Percentiles rank a stretch among this genome's conserved stretches.
Conservation (phyloP, 2,329 filamentous ascomycete genomes). For the Fusarium sp. region DNA sequence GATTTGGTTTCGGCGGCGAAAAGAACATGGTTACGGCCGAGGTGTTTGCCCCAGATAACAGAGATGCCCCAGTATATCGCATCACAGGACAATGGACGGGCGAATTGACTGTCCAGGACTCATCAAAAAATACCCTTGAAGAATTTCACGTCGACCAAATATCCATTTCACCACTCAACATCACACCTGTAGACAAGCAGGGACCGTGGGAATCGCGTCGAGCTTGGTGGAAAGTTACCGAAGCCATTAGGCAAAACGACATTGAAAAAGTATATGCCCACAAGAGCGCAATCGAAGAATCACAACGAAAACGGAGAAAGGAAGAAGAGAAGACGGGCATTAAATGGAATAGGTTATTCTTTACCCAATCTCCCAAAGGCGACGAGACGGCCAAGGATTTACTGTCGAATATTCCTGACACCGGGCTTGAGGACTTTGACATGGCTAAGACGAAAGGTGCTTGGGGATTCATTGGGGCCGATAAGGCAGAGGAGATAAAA, state of each 20-base stretch:
- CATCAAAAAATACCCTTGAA: neutral
- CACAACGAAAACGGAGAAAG: conserved; percentile 81
- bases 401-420: neutral
- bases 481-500: conserved; percentile 8
- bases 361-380: conserved; percentile 11
- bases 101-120: conserved; percentile 3
- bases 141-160: conserved; percentile 24
- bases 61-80: conserved; percentile 7
- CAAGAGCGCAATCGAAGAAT: conserved; percentile 86
- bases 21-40: conserved; percentile 25
- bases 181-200: conserved; percentile 71
- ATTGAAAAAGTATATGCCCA: conserved; percentile 79
- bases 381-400: neutral
- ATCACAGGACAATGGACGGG: conserved; percentile 18
- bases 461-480: conserved; percentile 18
- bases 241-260: conserved; percentile 78
- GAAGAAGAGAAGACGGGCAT: conserved; percentile 69
- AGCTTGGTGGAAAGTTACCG: conserved; percentile 84
- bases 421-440: neutral
- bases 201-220: conserved; percentile 84
- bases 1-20: conserved; percentile 13
- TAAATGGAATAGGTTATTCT: conserved; percentile 36
- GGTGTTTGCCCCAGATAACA: conserved; percentile 13
- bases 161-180: neutral
- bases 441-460: conserved; percentile 3